Evolutionary conservation across 2,329 filamentous ascomycete species (phyloP), one percentile per base, ranked within the genome.

Genomic region (Xylariaceae sp.): DNA sequence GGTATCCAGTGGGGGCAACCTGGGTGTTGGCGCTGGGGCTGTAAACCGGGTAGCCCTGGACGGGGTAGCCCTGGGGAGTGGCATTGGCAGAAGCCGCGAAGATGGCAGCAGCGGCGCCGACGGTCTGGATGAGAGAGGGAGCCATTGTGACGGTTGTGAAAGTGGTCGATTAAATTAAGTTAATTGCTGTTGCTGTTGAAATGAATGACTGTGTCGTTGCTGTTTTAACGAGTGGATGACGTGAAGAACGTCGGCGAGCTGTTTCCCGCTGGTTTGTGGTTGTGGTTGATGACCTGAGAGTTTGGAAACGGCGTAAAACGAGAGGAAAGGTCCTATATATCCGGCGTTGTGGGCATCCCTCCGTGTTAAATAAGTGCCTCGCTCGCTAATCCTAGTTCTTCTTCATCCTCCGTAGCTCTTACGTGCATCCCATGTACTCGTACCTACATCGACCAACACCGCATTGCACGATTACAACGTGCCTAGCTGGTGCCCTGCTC

Each of bases 201-300:
- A 66, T 57, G 56, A 71, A 70, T 58, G 69, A 70, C 59, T 58
- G 17, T 47, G 23, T 58, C 66, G 63, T 62, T 59, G 10, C 3
- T 17, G 42, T 47, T 59, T 56, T 63, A 75, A 74, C 62, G 76
- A 78, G 61, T 73, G 75, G 68, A 75, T 69, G 77, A 78, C 76
- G 76, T 74, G 61, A 70, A 68, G 72, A 74, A 77, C 76, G 77
- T 76, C 77, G 72, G 68, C 42, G 72, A 76, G 73, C 59, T 55
- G 62, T 69, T 66, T 70, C 68, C 73, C 69, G 62, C 65, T 65
- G 37, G 37, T 30, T 42, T 42, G 37, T 42, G 37, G 37, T 9
- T 58, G 68, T 67, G 65, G 65, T 65, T 68, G 64, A 65, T 57
- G 65, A 30, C 68, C 23, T 11, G 63, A 65, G 67, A 61, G 63